Percentiles rank a stretch among this genome's conserved stretches.
phyloP scores from a whole-genome alignment of 2,329 filamentous ascomycete species.

The Colletotrichum lentis region DNA sequence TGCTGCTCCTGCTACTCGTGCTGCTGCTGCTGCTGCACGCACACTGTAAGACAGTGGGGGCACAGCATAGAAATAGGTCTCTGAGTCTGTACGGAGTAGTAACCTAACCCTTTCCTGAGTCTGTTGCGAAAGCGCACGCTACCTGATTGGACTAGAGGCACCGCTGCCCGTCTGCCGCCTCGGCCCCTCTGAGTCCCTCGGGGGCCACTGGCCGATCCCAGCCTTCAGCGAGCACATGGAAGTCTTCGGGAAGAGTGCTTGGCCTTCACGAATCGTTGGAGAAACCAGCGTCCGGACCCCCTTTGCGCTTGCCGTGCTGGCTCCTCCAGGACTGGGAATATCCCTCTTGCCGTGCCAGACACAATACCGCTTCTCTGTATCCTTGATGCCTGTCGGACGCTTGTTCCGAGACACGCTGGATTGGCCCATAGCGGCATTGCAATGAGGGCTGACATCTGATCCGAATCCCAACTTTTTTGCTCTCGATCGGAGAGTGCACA shows the following conservation, averaged over 20 bases:
- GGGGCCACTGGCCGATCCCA: slow-evolving; percentile 24
- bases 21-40: too few species aligned
- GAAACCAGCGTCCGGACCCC: slow-evolving; percentile 7
- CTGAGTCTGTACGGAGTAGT: slow-evolving; percentile 1
- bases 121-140: slow-evolving; percentile 6
- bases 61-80: slow-evolving; percentile 6
- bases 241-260: slow-evolving; percentile 30
- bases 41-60: neutral
- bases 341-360: slow-evolving; percentile 16
- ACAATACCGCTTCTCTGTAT: slow-evolving; percentile 26
- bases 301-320: slow-evolving; percentile 4
- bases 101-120: neutral
- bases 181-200: slow-evolving; percentile 14
- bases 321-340: slow-evolving; percentile 26
- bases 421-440: neutral
- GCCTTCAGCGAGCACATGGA: slow-evolving; percentile 23
- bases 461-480: slow-evolving; percentile 2
- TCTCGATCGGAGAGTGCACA: neutral
- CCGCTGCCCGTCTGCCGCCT: slow-evolving; percentile 2
- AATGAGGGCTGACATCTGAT: slow-evolving; percentile 20
- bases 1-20: slow-evolving; percentile 4
- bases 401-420: slow-evolving; percentile 15
- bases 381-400: slow-evolving; percentile 23
- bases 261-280: slow-evolving; percentile 27
- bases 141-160: neutral